Evolutionary conservation across 1,284 basidiomycete genomes (phyloP).

Genomic region (Apiotrichum brassicae): DNA sequence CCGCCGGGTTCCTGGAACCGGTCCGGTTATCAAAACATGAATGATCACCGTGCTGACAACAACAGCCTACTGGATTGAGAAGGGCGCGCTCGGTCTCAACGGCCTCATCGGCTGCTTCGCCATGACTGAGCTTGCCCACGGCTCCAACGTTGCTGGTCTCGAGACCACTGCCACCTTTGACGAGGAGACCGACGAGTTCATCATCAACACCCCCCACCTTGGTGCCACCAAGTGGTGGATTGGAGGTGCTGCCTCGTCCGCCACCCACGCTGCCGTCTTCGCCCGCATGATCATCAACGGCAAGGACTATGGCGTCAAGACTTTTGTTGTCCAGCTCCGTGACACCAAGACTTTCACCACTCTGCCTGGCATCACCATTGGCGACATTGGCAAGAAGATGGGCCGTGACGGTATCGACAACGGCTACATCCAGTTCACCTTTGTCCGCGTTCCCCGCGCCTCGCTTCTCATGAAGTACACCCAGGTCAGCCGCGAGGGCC

Average conservation of each 20-base stretch:
- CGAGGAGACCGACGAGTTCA: slow-evolving; percentile 51
- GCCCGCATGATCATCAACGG: slow-evolving; percentile 54
- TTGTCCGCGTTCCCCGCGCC: slow-evolving; percentile 58
- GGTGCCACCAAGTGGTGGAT: slow-evolving; percentile 56
- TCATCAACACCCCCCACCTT: slow-evolving; percentile 54
- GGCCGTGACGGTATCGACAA: slow-evolving; percentile 66
- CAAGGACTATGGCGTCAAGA: slow-evolving; percentile 54
- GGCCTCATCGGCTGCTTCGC: slow-evolving; percentile 56
- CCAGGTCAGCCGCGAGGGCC: slow-evolving; percentile 50
- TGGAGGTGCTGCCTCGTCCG: slow-evolving; percentile 55
- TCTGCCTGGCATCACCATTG: slow-evolving; percentile 53
- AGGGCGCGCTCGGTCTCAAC: slow-evolving; percentile 52
- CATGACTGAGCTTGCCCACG: slow-evolving; percentile 52
- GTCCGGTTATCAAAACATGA: background rate
- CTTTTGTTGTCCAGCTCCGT: slow-evolving; percentile 54
- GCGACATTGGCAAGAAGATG: slow-evolving; percentile 58
- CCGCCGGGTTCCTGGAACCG: slow-evolving; percentile 2
- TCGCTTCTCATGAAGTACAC: slow-evolving; percentile 58
- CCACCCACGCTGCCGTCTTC: slow-evolving; percentile 55
- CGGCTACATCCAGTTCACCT: slow-evolving; percentile 74
- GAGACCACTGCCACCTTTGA: slow-evolving; percentile 57
- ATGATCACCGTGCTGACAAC: slow-evolving; percentile 9
- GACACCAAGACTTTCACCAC: slow-evolving; percentile 51
- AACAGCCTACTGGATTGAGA: slow-evolving; percentile 53
- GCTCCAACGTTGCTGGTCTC: slow-evolving; percentile 55